phyloP scores from a whole-genome alignment of 1,284 basidiomycete species.

The Malassezia cuniculi region DNA sequence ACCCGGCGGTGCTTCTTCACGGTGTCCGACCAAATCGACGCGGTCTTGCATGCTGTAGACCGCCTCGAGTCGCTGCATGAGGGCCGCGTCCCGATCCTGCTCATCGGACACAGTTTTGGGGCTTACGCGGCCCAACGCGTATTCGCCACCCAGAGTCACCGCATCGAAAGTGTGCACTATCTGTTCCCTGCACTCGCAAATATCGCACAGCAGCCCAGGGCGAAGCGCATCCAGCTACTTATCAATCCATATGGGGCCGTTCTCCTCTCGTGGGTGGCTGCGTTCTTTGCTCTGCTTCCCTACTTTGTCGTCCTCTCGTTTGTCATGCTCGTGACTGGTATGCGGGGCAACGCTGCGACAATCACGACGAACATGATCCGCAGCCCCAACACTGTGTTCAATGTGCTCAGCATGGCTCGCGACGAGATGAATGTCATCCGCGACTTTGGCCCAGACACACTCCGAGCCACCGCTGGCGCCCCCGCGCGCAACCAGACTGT shows the following conservation, averaged over 20 bases:
- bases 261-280: not conserved
- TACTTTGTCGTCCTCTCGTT: not conserved
- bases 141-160: no score
- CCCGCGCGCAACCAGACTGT: not conserved
- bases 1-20: constrained; percentile 1
- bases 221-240: not conserved
- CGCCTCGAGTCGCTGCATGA: not conserved
- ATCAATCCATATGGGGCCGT: not conserved
- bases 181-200: constrained; percentile 11
- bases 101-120: constrained; percentile 13
- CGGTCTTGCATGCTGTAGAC: not conserved
- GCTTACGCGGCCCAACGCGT: constrained; percentile 9
- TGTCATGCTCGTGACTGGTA: not conserved
- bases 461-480: not conserved
- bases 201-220: constrained; percentile 5
- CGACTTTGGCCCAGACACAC: not conserved
- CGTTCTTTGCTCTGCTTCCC: constrained; percentile 2
- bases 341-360: not conserved
- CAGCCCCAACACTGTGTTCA: not conserved
- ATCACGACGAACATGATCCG: not conserved
- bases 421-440: constrained; percentile 7
- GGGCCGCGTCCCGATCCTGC: not conserved
- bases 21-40: constrained; percentile 6
- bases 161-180: constrained; percentile 3
- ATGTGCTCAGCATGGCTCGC: constrained; percentile 3